Percentiles rank a stretch among this genome's conserved stretches.
Evolutionary conservation across 2,329 filamentous ascomycete species (phyloP).

Genomic region (Meredithiella fracta): DNA sequence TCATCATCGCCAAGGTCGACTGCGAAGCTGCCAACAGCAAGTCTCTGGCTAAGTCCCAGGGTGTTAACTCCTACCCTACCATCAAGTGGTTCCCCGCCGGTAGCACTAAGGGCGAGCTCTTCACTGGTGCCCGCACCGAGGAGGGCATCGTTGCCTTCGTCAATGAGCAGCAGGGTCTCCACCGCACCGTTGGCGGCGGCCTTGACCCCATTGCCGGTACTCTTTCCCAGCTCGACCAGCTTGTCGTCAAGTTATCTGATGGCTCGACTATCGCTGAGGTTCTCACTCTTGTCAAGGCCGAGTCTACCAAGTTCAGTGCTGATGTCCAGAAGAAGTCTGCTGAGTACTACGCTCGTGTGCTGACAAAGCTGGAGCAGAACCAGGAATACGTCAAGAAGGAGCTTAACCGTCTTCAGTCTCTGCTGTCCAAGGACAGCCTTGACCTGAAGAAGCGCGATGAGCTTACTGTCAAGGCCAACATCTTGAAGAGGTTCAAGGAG

Average conservation of each 20-base stretch:
- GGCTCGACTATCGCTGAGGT: conserved; percentile 40
- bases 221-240: conserved; percentile 56
- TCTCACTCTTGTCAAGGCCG: conserved; percentile 54
- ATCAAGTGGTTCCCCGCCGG: conserved; percentile 96
- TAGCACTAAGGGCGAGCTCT: conserved; percentile 52
- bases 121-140: conserved; percentile 63
- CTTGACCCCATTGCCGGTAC: conserved; percentile 69
- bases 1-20: conserved; percentile 89
- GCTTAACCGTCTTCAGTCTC: conserved; percentile 57
- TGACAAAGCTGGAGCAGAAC: conserved; percentile 68
- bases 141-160: conserved; percentile 61
- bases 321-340: conserved; percentile 57
- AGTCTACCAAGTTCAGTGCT: conserved; percentile 47
- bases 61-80: conserved; percentile 76
- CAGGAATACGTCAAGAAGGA: conserved; percentile 73
- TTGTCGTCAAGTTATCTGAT: conserved; percentile 59
- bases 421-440: conserved; percentile 74
- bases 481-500: conserved; percentile 60
- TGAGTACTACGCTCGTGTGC: conserved; percentile 85
- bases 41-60: conserved; percentile 56
- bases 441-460: conserved; percentile 79
- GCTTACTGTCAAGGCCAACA: conserved; percentile 70
- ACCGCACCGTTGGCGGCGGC: conserved; percentile 65
- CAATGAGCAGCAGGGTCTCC: conserved; percentile 77
- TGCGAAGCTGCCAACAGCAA: conserved; percentile 80